phyloP scores from a whole-genome alignment of 371 early-diverging fungal genomes.

The Apophysomyces variabilis region DNA sequence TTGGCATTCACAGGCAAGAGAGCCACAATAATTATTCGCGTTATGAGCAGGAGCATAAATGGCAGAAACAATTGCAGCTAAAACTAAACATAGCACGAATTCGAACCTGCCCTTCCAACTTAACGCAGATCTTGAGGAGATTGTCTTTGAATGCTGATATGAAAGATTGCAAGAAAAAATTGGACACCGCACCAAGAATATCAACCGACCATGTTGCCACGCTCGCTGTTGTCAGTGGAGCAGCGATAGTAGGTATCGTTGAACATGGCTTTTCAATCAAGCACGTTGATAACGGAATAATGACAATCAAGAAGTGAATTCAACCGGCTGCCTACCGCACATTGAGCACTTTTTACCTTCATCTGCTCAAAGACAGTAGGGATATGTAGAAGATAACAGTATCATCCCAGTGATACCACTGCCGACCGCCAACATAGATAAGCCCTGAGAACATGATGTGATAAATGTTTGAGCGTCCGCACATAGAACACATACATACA shows the following conservation, averaged over 20 bases:
- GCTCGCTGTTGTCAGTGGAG: neutral
- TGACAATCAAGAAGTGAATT: neutral
- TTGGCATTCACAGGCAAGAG: neutral
- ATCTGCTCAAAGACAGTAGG: neutral
- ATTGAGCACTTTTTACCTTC: neutral
- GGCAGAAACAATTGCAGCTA: neutral
- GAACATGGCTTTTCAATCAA: neutral
- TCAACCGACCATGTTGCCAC: neutral
- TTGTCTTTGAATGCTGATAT: neutral
- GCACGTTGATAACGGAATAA: neutral
- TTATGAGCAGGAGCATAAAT: neutral
- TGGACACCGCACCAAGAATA: neutral
- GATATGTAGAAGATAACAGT: neutral
- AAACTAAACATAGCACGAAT: neutral
- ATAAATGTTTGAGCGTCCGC: neutral
- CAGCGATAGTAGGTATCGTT: neutral
- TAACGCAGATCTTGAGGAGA: neutral
- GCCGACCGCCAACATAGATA: neutral
- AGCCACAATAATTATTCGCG: neutral
- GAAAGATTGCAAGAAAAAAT: neutral
- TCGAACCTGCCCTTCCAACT: neutral
- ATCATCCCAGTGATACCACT: neutral
- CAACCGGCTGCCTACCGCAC: neutral
- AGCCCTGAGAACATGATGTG: neutral
- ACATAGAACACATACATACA: neutral